Conservation (phyloP, 2,329 filamentous ascomycete species). For the Byssoonygena ceratinophila region DNA sequence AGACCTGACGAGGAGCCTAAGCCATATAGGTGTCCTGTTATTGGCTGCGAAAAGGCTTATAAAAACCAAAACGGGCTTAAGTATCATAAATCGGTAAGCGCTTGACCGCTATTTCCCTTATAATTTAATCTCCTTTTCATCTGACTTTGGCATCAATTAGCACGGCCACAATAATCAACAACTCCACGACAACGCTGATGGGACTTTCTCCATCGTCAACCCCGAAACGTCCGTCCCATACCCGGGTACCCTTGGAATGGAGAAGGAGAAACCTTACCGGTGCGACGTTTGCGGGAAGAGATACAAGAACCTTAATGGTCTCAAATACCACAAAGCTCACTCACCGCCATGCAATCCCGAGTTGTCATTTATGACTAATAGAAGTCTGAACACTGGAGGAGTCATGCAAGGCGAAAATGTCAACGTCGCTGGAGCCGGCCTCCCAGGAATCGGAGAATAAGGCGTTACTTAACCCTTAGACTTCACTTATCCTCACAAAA, state of each 20-base stretch:
- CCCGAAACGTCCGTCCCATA: conserved; percentile 90
- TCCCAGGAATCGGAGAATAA: conserved; percentile 39
- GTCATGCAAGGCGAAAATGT: conserved; percentile 40
- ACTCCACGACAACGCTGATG: conserved; percentile 90
- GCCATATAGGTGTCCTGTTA: conserved; percentile 93
- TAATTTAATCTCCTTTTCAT: conserved; percentile 22
- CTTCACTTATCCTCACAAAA: too few species aligned
- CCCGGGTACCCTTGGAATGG: conserved; percentile 95
- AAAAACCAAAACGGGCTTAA: conserved; percentile 99
- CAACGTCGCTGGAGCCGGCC: conserved; percentile 40
- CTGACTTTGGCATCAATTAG: conserved; percentile 27
- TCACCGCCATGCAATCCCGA: conserved; percentile 86
- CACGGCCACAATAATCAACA: conserved; percentile 96
- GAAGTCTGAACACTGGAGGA: conserved; percentile 32
- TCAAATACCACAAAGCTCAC: conserved; percentile 88
- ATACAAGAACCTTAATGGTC: conserved; percentile 96
- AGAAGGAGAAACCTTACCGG: conserved; percentile 98
- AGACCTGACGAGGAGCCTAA: conserved; percentile 78
- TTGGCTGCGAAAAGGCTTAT: conserved; percentile 97
- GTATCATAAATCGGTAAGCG: conserved; percentile 63
- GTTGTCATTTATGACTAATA: conserved; percentile 46
- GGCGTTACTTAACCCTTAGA: too few species aligned
- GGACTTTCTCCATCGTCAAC: conserved; percentile 96
- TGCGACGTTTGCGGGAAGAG: conserved; percentile 96
- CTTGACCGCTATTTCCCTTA: too few species aligned